Evolutionary conservation across 2,329 filamentous ascomycete species (phyloP).

Genomic region (Blastomyces emzantsi): DNA sequence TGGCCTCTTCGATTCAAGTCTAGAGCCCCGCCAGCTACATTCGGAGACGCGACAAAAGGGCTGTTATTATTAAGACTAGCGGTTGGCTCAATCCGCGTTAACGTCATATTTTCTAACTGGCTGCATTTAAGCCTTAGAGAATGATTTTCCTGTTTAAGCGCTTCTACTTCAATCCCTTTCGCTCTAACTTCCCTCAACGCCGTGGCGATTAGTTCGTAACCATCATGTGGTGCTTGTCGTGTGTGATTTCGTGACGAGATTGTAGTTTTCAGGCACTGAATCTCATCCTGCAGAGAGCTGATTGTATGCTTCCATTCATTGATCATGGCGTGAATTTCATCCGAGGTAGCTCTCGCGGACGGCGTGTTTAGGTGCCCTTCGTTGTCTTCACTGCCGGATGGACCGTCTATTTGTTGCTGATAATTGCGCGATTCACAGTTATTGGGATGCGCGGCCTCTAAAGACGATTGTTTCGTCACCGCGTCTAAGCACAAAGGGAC

Average conservation of each 20-base stretch:
- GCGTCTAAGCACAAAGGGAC: not conserved
- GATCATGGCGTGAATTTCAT: not conserved
- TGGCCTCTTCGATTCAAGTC: not conserved
- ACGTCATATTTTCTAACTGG: not conserved
- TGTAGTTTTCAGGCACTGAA: not conserved
- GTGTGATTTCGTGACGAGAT: not conserved
- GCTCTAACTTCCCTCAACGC: conserved; percentile 6
- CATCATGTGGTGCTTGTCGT: conserved; percentile 1
- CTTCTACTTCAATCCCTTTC: conserved; percentile 2
- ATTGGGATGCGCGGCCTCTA: not conserved
- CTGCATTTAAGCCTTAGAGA: not conserved
- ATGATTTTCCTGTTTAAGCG: conserved; percentile 3
- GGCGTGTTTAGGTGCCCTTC: not conserved
- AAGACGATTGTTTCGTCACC: not conserved
- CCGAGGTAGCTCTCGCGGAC: not conserved
- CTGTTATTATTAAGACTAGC: not conserved
- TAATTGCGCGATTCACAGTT: not conserved
- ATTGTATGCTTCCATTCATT: not conserved
- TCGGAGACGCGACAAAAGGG: too few relatives aligned
- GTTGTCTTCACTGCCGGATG: not conserved
- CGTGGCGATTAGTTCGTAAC: conserved; percentile 3
- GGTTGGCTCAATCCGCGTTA: not conserved
- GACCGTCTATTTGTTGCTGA: not conserved
- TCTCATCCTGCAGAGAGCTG: not conserved
- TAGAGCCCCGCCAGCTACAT: not conserved